phyloP scores from a whole-genome alignment of 1,139 yeast species.

The Taphrina pruni region DNA sequence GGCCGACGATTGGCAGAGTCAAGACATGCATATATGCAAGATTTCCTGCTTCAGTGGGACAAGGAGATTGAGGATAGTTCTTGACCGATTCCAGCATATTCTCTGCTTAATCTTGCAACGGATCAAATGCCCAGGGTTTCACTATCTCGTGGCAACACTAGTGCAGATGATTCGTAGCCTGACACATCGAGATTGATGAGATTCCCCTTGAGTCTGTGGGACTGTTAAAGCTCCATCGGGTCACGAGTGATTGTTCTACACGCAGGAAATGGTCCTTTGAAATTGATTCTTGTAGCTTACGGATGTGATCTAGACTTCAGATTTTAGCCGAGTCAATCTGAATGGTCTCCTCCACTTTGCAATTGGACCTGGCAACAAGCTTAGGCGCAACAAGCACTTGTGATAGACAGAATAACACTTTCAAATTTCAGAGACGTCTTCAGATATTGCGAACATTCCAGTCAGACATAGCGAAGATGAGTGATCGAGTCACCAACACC shows the following conservation, averaged over 20 bases:
- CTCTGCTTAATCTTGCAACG: too few species aligned
- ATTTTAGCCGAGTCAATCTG: neutral
- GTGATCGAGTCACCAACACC: neutral
- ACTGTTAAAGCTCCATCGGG: too few species aligned
- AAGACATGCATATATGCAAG: constrained; percentile 46
- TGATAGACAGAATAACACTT: too few species aligned
- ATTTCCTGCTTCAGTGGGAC: constrained; percentile 13
- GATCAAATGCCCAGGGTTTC: too few species aligned
- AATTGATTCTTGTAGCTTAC: too few species aligned
- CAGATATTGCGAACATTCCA: too few species aligned
- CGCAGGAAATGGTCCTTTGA: too few species aligned
- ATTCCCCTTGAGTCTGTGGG: too few species aligned
- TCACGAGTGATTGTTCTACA: too few species aligned
- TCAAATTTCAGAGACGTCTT: too few species aligned
- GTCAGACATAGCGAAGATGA: neutral
- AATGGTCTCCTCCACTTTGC: neutral
- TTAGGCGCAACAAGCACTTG: neutral
- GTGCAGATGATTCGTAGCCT: neutral
- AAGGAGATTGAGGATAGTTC: constrained; percentile 10
- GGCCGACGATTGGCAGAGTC: constrained; percentile 49
- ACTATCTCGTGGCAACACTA: too few species aligned
- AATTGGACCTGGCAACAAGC: constrained; percentile 1
- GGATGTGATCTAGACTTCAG: too few species aligned
- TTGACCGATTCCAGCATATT: neutral
- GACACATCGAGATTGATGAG: neutral